Base-by-base conservation (phyloP, 2,329 filamentous ascomycete species). In the Paraphoma sp. region DNA sequence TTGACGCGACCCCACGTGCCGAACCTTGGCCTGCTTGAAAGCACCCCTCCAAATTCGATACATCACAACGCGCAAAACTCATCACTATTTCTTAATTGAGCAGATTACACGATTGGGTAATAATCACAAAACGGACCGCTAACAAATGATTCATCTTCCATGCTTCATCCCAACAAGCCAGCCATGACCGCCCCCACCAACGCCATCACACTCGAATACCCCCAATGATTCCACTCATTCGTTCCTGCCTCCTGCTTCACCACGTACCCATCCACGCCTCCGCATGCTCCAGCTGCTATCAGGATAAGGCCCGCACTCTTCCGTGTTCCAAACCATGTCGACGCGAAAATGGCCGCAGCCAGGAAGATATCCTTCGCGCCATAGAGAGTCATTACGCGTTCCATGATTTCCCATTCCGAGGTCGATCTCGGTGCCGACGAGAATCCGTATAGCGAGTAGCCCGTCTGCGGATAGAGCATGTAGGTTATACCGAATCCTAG, bases 331-430 rank as follows among this genome's bases (percentile, higher is more conserved):
- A 68, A 72, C 41, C 68, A 78, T 1, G 74, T 71, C 0, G 79
- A 70, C 0, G 74, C 68, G 41, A 71, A 74, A 17, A 81, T 74
- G 1, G 78, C 71, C 1, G 75, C 29, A 0, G 79, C 82, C 72
- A 83, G 81, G 71, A 83, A 84, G 14, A 84, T 67, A 57, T 85
- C 81, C 10, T 83, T 76, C 4, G 73, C 76, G 1, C 82, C 82
- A 64, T 82, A 84, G 36, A 84, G 66, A 3, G 75, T 64, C 70
- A 83, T 76, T 8, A 84, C 59, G 48, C 69, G 75, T 55, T 83
- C 71, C 53, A 83, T 72, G n/a, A 82, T 56, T 8, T 74, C 66
- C 46, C 70, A 68, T 16, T 80, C 78, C 2, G 69, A 45, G 1
- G 69, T 43, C 1, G 59, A 62, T 4, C 69, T 58, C 4, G 69